Conservation (phyloP, 306 rosid genomes). For the Senna siamea region DNA sequence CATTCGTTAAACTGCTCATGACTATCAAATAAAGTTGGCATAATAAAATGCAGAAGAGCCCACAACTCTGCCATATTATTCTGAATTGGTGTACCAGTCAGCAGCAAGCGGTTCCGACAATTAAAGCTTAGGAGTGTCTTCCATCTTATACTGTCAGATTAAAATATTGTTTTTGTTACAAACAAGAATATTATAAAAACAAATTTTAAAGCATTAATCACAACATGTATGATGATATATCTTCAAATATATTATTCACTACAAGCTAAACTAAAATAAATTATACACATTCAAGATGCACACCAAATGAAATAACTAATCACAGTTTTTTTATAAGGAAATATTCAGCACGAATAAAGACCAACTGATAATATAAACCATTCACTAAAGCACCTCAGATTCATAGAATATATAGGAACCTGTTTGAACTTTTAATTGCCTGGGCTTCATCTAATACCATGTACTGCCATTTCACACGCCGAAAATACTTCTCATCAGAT, state of each 20-base stretch:
- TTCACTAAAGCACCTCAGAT: constrained; percentile 28
- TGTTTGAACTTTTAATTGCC: constrained; percentile 91
- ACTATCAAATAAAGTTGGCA: constrained; percentile 98
- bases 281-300: constrained; percentile 22
- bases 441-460: constrained; percentile 99
- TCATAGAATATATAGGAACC: constrained; percentile 53
- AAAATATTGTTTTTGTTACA: background rate
- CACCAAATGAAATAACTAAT: constrained; percentile 18
- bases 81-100: constrained; percentile 97
- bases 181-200: background rate
- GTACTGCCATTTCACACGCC: constrained; percentile 98
- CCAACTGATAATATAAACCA: constrained; percentile 5
- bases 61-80: constrained; percentile 99
- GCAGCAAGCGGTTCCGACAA: constrained; percentile 92
- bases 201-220: constrained; percentile 16
- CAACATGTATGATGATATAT: constrained; percentile 21
- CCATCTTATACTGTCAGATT: constrained; percentile 91
- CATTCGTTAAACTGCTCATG: constrained; percentile 99
- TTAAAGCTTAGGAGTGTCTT: constrained; percentile 97
- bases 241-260: constrained; percentile 27
- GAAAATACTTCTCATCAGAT: constrained; percentile 81
- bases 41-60: constrained; percentile 97
- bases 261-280: constrained; percentile 21
- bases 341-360: constrained; percentile 23
- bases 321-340: background rate